Conservation (phyloP, 2,329 filamentous ascomycete genomes). For the Sporothrix pseudoabietina region DNA sequence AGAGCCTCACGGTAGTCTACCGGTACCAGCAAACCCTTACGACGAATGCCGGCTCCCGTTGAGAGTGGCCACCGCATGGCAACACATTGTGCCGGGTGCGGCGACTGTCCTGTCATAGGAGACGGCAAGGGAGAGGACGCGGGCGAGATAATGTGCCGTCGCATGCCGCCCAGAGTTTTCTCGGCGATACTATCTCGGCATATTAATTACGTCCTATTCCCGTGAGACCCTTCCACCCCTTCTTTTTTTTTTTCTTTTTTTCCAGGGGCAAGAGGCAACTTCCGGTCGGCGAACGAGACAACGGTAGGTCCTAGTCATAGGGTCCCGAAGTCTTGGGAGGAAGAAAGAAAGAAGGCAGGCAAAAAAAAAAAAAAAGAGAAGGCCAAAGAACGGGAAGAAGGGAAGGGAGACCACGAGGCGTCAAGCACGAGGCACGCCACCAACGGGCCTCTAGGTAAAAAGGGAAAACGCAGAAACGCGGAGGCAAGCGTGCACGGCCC, state of each 20-base stretch:
- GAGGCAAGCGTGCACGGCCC: background rate
- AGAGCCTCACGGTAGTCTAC: background rate
- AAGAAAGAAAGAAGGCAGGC: background rate
- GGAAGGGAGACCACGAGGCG: background rate
- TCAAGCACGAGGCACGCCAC: background rate
- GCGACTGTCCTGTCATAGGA: background rate
- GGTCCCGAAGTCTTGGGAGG: background rate
- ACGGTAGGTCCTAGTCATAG: background rate
- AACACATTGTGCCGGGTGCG: background rate
- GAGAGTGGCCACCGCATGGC: background rate
- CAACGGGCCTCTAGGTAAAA: background rate
- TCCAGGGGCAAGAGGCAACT: conserved; percentile 21
- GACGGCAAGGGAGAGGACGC: background rate
- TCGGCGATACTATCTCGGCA: background rate
- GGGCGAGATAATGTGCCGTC: conserved; percentile 5
- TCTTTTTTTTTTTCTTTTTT: conserved; percentile 8
- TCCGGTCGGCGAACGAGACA: background rate
- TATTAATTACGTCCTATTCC: background rate
- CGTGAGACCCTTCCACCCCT: background rate
- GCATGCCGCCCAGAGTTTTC: background rate
- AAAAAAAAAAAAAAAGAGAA: background rate
- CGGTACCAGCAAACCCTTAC: background rate
- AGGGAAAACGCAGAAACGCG: background rate
- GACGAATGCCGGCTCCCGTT: background rate
- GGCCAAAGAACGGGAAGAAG: background rate